A percentile compares a stretch with the other conserved stretches of the same genome.
phyloP scores from a whole-genome alignment of 768 basidiomycete genomes.

The Mycena kentingensis region DNA sequence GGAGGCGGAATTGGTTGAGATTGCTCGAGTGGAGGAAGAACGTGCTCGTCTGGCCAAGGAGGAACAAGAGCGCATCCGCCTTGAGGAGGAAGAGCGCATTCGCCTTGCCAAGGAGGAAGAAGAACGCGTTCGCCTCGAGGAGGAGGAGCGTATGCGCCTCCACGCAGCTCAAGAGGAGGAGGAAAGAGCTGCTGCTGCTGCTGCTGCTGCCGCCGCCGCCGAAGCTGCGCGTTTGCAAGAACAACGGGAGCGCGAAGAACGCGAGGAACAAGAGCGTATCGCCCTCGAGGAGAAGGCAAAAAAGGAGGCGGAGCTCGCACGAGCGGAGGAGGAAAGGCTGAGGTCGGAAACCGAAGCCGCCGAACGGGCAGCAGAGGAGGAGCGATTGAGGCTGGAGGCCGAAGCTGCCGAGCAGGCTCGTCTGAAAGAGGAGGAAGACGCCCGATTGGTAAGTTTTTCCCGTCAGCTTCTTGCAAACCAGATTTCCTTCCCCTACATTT shows the following conservation, averaged over 20 bases:
- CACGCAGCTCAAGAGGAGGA: background rate
- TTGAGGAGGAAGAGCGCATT: slow-evolving; percentile 5
- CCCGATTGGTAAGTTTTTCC: too few species aligned
- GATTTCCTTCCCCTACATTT: too few species aligned
- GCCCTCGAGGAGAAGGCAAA: background rate
- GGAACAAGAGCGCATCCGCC: background rate
- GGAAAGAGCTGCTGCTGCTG: background rate
- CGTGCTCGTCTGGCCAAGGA: background rate
- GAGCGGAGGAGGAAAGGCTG: too few species aligned
- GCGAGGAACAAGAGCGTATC: background rate
- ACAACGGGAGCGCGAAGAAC: background rate
- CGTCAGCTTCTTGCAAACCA: too few species aligned
- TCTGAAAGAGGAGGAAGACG: too few species aligned
- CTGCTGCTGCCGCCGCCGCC: background rate
- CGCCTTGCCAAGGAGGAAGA: slow-evolving; percentile 9
- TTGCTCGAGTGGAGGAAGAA: background rate
- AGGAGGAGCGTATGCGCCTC: slow-evolving; percentile 1
- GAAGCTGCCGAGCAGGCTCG: too few species aligned
- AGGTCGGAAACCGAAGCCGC: too few species aligned
- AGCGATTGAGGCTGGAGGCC: too few species aligned
- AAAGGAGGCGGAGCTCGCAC: too few species aligned
- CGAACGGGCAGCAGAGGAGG: too few species aligned
- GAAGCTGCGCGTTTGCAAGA: too few species aligned
- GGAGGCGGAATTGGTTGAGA: background rate
- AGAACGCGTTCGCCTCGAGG: slow-evolving; percentile 1